Conservation (phyloP, 192 early-diverging fungal species). For the Allomyces macrogynus region DNA sequence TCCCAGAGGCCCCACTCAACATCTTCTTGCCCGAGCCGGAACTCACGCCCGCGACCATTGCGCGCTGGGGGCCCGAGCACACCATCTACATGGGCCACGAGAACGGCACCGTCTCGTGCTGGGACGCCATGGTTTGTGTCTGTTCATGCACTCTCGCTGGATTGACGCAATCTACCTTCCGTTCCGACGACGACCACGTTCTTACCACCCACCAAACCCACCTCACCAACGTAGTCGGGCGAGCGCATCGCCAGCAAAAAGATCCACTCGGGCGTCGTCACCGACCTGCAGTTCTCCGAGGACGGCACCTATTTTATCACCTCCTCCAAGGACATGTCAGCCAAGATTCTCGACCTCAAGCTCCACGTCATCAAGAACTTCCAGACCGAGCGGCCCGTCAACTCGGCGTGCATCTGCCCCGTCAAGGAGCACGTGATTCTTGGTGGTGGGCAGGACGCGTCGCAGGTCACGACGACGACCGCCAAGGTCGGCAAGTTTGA, state of each 20-base stretch:
- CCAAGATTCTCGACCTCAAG: constrained; percentile 69
- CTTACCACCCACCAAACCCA: too few relatives aligned
- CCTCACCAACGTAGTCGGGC: constrained; percentile 29
- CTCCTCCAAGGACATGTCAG: constrained; percentile 80
- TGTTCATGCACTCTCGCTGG: too few relatives aligned
- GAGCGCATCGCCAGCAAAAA: constrained; percentile 36
- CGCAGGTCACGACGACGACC: constrained; percentile 82
- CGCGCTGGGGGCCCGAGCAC: constrained; percentile 50
- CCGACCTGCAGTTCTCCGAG: constrained; percentile 79
- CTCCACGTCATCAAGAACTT: constrained; percentile 69
- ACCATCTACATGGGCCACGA: constrained; percentile 83
- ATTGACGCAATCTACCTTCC: too few relatives aligned
- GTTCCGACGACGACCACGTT: too few relatives aligned
- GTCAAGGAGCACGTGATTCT: constrained; percentile 59
- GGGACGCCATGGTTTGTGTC: constrained; percentile 57
- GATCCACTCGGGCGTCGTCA: constrained; percentile 50
- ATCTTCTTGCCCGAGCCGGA: constrained; percentile 38
- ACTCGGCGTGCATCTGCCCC: constrained; percentile 81
- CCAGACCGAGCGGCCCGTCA: constrained; percentile 68
- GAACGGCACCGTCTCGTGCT: constrained; percentile 73
- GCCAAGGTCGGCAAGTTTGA: constrained; percentile 92
- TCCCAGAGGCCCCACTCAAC: constrained; percentile 31
- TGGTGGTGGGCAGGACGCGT: constrained; percentile 98
- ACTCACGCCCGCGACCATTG: constrained; percentile 72
- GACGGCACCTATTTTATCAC: constrained; percentile 90